These are phyloP conservation scores for Diaporthe batatas DNA, from an alignment of 2,329 filamentous ascomycete genomes.

Conservation along the genomic window DNA sequence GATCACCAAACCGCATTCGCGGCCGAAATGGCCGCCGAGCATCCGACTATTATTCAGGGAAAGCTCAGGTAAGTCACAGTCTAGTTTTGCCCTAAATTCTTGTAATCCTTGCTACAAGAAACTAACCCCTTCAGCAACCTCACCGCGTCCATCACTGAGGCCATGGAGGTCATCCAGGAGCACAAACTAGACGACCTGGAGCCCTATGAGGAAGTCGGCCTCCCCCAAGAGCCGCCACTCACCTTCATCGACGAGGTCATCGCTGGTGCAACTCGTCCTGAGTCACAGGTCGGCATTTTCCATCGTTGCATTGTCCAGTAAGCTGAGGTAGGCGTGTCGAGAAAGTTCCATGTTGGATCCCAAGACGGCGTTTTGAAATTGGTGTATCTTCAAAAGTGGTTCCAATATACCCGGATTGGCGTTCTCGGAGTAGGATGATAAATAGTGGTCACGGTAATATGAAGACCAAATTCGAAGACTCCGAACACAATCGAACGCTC, in stretches of 20 bases:
- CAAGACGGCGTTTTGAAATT: not conserved
- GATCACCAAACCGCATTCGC: constrained; percentile 95
- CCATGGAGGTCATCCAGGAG: constrained; percentile 43
- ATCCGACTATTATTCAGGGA: constrained; percentile 80
- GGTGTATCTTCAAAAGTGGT: not conserved
- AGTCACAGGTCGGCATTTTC: not conserved
- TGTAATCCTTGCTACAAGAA: constrained; percentile 15
- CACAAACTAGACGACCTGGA: constrained; percentile 45
- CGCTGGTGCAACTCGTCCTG: not conserved
- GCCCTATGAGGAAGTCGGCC: constrained; percentile 46
- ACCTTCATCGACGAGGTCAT: constrained; percentile 49
- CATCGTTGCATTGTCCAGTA: not conserved
- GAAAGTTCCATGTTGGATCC: not conserved
- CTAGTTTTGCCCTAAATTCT: not conserved
- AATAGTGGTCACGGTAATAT: not conserved
- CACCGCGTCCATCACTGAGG: constrained; percentile 44
- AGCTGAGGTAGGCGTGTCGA: not conserved
- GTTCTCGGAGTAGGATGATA: not conserved
- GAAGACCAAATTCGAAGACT: not conserved
- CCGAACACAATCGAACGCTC: not conserved
- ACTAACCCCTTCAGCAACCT: constrained; percentile 44
- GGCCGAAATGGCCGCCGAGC: constrained; percentile 77
- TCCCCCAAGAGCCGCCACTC: constrained; percentile 49
- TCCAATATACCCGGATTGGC: constrained; percentile 31
- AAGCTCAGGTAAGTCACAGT: constrained; percentile 69